phyloP scores from a whole-genome alignment of 169 alveolate species.

The Plasmodium malariae region DNA sequence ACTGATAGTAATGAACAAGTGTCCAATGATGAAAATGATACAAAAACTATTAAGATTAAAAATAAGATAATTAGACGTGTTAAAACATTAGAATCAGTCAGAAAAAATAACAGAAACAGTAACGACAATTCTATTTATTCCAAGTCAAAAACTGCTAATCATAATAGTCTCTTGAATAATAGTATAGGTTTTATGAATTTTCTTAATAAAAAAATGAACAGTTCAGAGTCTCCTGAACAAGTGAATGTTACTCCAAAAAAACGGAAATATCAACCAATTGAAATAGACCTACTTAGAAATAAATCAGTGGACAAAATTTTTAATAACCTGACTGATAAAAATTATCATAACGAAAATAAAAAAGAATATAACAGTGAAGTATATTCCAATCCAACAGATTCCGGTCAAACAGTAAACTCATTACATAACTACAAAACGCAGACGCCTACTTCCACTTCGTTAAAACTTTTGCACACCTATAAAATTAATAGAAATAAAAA shows the following conservation, averaged over 20 bases:
- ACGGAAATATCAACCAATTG: slow-evolving; percentile 42
- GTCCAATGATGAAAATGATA: slow-evolving; percentile 23
- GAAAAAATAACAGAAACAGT: slow-evolving; percentile 2
- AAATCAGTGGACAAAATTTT: slow-evolving; percentile 61
- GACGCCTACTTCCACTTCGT: background rate
- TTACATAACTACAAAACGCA: background rate
- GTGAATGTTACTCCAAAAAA: slow-evolving; percentile 37
- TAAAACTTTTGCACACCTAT: background rate
- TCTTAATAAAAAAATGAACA: slow-evolving; percentile 40
- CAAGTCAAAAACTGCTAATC: slow-evolving; percentile 22
- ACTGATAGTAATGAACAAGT: slow-evolving; percentile 24
- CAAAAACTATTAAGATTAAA: slow-evolving; percentile 40
- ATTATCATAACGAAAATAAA: background rate
- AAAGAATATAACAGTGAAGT: background rate
- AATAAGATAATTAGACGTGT: slow-evolving; percentile 55
- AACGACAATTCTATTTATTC: background rate
- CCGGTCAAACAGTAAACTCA: background rate
- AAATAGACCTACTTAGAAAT: slow-evolving; percentile 30
- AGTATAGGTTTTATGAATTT: slow-evolving; percentile 27
- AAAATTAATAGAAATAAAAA: slow-evolving; percentile 9
- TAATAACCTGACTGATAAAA: slow-evolving; percentile 1
- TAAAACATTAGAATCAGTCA: slow-evolving; percentile 24
- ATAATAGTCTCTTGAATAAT: background rate
- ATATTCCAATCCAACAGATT: slow-evolving; percentile 25
- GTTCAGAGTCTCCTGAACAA: slow-evolving; percentile 21